These are phyloP conservation scores for Capronia coronata DNA, from an alignment of 2,329 filamentous ascomycete genomes.

Conservation along the genomic window DNA sequence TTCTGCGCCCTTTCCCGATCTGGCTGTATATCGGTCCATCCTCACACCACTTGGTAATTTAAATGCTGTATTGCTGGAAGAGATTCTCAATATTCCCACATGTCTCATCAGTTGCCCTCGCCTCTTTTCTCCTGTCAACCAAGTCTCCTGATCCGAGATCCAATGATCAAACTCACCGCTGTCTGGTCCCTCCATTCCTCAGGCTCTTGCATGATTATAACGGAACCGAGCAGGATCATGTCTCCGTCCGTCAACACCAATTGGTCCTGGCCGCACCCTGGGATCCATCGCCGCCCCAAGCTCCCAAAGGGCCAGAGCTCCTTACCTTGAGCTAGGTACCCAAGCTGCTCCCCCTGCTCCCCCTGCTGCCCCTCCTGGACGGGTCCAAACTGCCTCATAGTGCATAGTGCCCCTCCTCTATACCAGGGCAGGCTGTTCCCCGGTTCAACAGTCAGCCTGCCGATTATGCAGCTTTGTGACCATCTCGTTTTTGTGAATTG, in stretches of 20 bases:
- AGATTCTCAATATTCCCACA: neutral
- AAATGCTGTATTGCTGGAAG: neutral
- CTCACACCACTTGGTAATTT: neutral
- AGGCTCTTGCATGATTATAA: neutral
- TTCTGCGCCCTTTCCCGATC: neutral
- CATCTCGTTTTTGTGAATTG: neutral
- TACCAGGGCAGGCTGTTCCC: neutral
- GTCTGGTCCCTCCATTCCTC: neutral
- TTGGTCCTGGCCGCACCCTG: neutral
- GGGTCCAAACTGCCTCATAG: neutral
- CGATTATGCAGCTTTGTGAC: constrained; percentile 2
- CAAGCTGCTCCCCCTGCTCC: neutral
- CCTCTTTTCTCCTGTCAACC: neutral
- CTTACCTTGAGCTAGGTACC: neutral
- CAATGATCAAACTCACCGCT: neutral
- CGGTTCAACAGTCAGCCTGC: neutral
- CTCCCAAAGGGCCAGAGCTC: neutral
- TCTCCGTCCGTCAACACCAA: neutral
- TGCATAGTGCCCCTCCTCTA: neutral
- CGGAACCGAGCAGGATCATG: neutral
- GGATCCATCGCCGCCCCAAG: neutral
- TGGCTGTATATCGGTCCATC: neutral
- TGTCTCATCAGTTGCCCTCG: neutral
- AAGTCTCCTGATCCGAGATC: neutral
- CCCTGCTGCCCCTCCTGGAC: neutral